Conservation (phyloP, 108 stramenopile genomes). For the Skeletonema tropicum region DNA sequence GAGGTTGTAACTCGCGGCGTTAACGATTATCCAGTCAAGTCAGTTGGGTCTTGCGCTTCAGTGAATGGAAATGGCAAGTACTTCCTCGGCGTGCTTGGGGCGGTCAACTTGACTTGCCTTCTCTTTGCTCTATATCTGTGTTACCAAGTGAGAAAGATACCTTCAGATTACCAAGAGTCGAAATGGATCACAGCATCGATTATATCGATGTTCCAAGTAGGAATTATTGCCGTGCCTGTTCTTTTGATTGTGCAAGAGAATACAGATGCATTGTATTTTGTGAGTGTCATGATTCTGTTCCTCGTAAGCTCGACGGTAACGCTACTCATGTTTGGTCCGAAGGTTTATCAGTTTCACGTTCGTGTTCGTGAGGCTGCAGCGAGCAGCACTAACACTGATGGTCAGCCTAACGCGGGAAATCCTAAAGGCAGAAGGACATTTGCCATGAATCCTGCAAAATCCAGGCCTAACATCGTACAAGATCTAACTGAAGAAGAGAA, state of each 20-base stretch:
- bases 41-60: neutral
- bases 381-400: too few species aligned
- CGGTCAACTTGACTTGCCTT: constrained; percentile 5
- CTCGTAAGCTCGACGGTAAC: neutral
- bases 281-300: constrained; percentile 4
- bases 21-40: neutral
- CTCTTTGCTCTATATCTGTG: constrained; percentile 1
- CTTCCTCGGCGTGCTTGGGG: neutral
- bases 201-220: constrained; percentile 12
- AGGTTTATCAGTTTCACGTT: neutral
- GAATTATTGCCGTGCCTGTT: neutral
- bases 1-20: too few species aligned
- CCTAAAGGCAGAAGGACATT: too few species aligned
- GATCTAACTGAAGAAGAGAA: too few species aligned
- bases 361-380: too few species aligned
- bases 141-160: constrained; percentile 3
- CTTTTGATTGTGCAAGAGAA: neutral
- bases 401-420: too few species aligned
- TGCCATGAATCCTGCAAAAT: too few species aligned
- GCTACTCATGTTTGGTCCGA: too few species aligned
- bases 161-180: neutral
- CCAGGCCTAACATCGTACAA: too few species aligned
- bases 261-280: constrained; percentile 1
- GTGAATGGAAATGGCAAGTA: neutral
- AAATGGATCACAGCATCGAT: constrained; percentile 1